Conservation (phyloP, 176 grass and related monocot species). For the Oryza glaberrima region DNA sequence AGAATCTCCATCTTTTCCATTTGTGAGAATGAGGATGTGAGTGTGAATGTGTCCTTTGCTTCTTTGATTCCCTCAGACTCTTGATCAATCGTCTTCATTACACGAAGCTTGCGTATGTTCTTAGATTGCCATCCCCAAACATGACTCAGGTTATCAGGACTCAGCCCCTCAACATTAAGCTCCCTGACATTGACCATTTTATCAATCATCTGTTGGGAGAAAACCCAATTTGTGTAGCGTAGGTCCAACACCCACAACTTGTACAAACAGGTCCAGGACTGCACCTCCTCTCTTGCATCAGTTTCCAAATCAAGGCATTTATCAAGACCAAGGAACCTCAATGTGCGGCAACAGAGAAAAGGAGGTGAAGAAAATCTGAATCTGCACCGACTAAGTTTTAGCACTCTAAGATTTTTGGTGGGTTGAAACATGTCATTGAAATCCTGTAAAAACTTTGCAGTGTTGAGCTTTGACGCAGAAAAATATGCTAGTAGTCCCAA, state of each 20-base stretch:
- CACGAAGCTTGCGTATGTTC: neutral
- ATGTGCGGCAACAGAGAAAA: neutral
- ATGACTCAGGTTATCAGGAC: neutral
- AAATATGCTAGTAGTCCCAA: neutral
- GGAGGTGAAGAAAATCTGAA: conserved; percentile 19
- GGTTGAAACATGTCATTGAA: neutral
- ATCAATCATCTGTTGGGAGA: neutral
- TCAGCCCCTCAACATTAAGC: neutral
- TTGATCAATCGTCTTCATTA: neutral
- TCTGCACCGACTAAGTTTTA: conserved; percentile 1
- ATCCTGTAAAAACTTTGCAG: neutral
- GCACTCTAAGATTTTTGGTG: neutral
- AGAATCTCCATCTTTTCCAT: conserved; percentile 1
- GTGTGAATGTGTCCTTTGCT: neutral
- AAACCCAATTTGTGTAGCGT: neutral
- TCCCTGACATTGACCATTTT: neutral
- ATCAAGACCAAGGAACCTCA: neutral
- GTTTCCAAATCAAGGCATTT: neutral
- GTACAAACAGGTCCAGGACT: neutral
- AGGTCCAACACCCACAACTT: conserved; percentile 12
- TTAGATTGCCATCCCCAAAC: neutral
- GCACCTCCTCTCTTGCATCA: neutral
- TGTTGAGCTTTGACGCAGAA: neutral
- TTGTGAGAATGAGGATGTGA: neutral
- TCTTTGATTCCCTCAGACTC: neutral